These are phyloP conservation scores for Penicillium riverlandense DNA, from an alignment of 495 filamentous ascomycete species.

Conservation along the genomic window DNA sequence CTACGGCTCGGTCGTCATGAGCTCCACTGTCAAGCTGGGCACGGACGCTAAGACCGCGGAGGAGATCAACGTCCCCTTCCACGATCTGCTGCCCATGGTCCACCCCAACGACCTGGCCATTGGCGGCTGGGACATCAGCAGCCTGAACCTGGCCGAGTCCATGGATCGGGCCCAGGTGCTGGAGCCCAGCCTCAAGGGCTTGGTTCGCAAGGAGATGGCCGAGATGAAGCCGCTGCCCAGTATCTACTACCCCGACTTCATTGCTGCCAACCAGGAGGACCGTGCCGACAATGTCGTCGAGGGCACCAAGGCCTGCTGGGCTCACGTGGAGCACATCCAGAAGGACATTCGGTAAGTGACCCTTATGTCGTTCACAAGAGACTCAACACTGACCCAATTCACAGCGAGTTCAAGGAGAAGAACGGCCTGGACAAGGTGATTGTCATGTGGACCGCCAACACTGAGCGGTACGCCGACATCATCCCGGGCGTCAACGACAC, in stretches of 20 bases:
- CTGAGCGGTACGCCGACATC: slow-evolving; percentile 90
- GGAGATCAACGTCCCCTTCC: slow-evolving; percentile 96
- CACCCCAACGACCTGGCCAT: slow-evolving; percentile 94
- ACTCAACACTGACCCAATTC: slow-evolving; percentile 13
- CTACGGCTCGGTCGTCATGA: slow-evolving; percentile 95
- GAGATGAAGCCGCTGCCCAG: slow-evolving; percentile 83
- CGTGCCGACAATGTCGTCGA: slow-evolving; percentile 87
- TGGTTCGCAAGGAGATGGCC: slow-evolving; percentile 89
- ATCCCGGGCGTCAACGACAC: slow-evolving; percentile 91
- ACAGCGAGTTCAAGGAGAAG: slow-evolving; percentile 79
- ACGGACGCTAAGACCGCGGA: slow-evolving; percentile 74
- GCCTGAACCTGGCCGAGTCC: slow-evolving; percentile 76
- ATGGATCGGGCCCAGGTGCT: slow-evolving; percentile 96
- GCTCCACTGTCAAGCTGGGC: slow-evolving; percentile 93
- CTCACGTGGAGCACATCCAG: slow-evolving; percentile 89
- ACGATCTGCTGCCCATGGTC: slow-evolving; percentile 89
- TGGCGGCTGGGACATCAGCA: slow-evolving; percentile 96
- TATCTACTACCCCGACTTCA: slow-evolving; percentile 99
- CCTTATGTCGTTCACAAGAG: slow-evolving; percentile 1
- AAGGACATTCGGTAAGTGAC: slow-evolving; percentile 78
- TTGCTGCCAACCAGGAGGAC: slow-evolving; percentile 96
- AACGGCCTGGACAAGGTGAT: slow-evolving; percentile 92
- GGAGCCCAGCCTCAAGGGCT: slow-evolving; percentile 82
- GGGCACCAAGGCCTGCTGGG: slow-evolving; percentile 74
- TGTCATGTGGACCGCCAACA: slow-evolving; percentile 98